These are phyloP conservation scores for Calycina marina DNA, from an alignment of 2,329 filamentous ascomycete species.

Conservation along the genomic window DNA sequence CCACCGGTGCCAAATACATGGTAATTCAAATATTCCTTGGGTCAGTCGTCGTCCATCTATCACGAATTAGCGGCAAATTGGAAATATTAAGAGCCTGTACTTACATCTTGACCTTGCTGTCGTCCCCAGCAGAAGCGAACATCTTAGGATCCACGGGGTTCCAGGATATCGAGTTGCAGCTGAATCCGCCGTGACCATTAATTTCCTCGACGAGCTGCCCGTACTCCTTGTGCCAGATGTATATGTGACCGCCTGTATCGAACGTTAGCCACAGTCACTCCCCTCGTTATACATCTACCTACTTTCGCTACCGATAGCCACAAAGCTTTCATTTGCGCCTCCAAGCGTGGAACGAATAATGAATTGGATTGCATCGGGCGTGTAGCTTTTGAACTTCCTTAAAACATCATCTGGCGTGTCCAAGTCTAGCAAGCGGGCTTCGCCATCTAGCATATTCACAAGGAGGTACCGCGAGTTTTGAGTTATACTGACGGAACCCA, in stretches of 20 bases:
- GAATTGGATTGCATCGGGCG: slow-evolving; percentile 55
- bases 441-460: slow-evolving; percentile 64
- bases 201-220: slow-evolving; percentile 63
- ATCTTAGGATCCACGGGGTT: slow-evolving; percentile 70
- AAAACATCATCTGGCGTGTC: slow-evolving; percentile 54
- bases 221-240: slow-evolving; percentile 84
- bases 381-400: slow-evolving; percentile 53
- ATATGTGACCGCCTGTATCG: slow-evolving; percentile 45
- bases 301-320: slow-evolving; percentile 87
- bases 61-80: no score
- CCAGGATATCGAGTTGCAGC: slow-evolving; percentile 81
- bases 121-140: slow-evolving; percentile 86
- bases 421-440: slow-evolving; percentile 68
- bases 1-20: no score
- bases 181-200: slow-evolving; percentile 57
- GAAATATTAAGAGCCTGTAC: slow-evolving; percentile 22
- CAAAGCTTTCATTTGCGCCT: slow-evolving; percentile 81
- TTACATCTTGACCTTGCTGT: slow-evolving; percentile 73
- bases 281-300: slow-evolving; percentile 16
- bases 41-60: neutral
- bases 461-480: slow-evolving; percentile 68
- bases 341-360: slow-evolving; percentile 77
- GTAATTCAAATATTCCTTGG: no score
- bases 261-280: slow-evolving; percentile 6
- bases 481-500: slow-evolving; percentile 72